Evolutionary conservation across 2,329 filamentous ascomycete genomes (phyloP), one percentile per base, ranked within the genome.

Genomic region (Claviceps paspali): DNA sequence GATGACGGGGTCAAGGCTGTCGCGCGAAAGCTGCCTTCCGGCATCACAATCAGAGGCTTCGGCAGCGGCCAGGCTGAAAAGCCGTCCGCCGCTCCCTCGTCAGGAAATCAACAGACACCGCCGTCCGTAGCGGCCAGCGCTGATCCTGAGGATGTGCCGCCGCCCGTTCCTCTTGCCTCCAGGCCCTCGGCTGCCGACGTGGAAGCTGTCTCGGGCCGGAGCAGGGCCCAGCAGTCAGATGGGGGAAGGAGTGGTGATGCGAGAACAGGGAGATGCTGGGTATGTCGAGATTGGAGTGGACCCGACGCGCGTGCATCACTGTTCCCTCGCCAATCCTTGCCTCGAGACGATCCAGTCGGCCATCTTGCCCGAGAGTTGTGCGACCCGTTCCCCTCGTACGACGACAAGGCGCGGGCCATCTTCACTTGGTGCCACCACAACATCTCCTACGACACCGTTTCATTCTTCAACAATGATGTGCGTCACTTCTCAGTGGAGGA

Each of bases 351-450:
- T 31, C 76, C 80, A 0, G 64, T 91, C 3, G 73, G 70, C 15
- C 82, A 82, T 62, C 68, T 98, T 18, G 86, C 87, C 0, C 70
- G 73, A 36, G 73, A 82, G 36, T 70, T 96, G 15, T 93, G 85
- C 40, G 65, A 69, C 4, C 80, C 82, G 0, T 95, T 96, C 52
- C 60, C 75, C 1, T 94, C 84, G 1, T 62, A 65, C 1, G 94
- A 88, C 0, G 88, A 96, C 57, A 95, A 95, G 61, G 88, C 91
- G 2, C 73, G 91, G 21, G 85, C 77, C 2, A 83, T 98, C 41
- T 96, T 96, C 54, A 84, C 82, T 1, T 98, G 91, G 91, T 76
- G 87, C 29, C 88, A 96, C 58, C 79, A 96, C 57, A 96, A 96
- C 49, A 78, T 98, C 40, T 69, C 68, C 33, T 98, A 96, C 54